Evolutionary conservation across 345 rosid species (phyloP).

Genomic region (Jatropha curcas): DNA sequence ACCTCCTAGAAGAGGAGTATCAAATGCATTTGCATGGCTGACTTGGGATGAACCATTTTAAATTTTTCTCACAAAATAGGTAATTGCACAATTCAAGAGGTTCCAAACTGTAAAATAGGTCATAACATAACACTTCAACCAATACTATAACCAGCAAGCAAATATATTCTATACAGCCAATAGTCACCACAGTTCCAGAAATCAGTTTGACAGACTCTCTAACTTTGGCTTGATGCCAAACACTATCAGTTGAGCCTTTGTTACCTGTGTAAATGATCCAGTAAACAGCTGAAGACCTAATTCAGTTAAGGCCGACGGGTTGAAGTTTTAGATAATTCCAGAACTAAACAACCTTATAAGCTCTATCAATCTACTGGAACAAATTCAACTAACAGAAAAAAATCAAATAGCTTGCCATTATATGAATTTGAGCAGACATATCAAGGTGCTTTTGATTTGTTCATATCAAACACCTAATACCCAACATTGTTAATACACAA

Average conservation of each 20-base stretch:
- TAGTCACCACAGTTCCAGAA: background rate
- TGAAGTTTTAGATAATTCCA: background rate
- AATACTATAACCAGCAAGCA: background rate
- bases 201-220: background rate
- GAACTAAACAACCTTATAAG: background rate
- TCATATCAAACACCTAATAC: background rate
- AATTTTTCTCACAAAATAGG: background rate
- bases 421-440: background rate
- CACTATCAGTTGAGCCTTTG: background rate
- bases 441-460: background rate
- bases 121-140: background rate
- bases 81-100: background rate
- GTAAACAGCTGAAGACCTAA: background rate
- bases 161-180: too few relatives aligned
- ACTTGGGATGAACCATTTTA: background rate
- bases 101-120: background rate
- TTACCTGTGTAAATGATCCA: background rate
- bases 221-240: background rate
- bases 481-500: too few relatives aligned
- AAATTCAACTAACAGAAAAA: background rate
- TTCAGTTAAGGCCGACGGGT: background rate
- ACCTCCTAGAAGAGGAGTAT: background rate
- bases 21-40: background rate
- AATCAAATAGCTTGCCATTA: background rate
- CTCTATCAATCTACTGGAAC: background rate